Base-by-base conservation (phyloP, 108 stramenopile species). In the Pseudonitzschia multistriata region DNA sequence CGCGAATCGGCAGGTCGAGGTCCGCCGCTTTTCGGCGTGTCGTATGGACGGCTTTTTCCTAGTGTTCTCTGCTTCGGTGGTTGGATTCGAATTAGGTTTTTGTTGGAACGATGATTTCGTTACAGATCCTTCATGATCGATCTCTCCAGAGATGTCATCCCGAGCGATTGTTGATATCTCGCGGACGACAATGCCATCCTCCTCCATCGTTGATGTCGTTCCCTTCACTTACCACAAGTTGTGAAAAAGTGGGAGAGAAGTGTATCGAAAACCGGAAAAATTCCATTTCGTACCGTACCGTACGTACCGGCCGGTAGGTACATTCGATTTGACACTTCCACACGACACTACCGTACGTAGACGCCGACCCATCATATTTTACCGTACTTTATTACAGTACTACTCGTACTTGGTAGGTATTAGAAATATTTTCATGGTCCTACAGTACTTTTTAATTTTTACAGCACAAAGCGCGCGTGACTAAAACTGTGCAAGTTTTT, bases 21-120 rank as follows among this genome's bases (percentile, higher is more conserved):
- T 83, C 49, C 93, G 78, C 25, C 93, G 81, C 49, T 91, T 91
- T 73, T 94, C 93, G 49, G 84, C 87, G 61, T 88, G 84, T 10
- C 92, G 88, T 55, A 91, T 74, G 25, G 82, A 45, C 62, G 57
- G 57, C 34, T 35, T 59, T 8, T 59, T 59, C 31, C 31, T 62
- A 2, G 42, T 13, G 42, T 1, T 45, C 15, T 13, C 42, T 10
- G 3, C 42, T 3, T 2, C 50, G 50, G 11, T 42, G 40, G 7
- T 52, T 2, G 50, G 22, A 52, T 52, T 52, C 50, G 17, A 4
- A 45, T 3, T 45, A 17, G 42, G 17, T 10, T 13, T 13, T 10
- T 13, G 3, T 1, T 13, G 7, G 2, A 13, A 45, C 17, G 42
- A 45, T 17, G 11, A 13, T 8, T 13, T 17, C 42, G 8, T 13